A percentile compares a stretch with the other conserved stretches of the same genome.
Conservation (phyloP, 1,139 yeast genomes). For the Lodderomyces pseudojiufengensis region DNA sequence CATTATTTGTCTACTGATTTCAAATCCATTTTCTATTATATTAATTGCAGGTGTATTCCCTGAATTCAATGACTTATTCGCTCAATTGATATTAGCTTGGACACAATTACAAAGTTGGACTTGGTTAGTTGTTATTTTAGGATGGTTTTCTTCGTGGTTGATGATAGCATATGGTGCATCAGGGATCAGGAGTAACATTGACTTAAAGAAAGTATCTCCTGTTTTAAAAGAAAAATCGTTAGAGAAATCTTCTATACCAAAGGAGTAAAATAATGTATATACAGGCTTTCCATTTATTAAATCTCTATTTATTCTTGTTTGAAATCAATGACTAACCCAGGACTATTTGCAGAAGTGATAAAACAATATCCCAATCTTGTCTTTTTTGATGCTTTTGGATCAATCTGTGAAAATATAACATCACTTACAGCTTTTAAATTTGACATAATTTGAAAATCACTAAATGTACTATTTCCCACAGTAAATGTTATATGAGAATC, state of each 20-base stretch:
- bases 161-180: conserved; percentile 34
- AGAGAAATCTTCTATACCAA: too few species aligned
- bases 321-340: conserved; percentile 14
- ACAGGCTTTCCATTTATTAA: background rate
- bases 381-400: conserved; percentile 11
- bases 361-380: conserved; percentile 12
- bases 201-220: too few species aligned
- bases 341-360: conserved; percentile 11
- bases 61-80: conserved; percentile 31
- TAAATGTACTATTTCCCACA: conserved; percentile 74
- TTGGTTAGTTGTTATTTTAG: conserved; percentile 68
- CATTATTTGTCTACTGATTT: conserved; percentile 33
- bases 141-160: conserved; percentile 86
- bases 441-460: conserved; percentile 69
- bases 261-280: conserved; percentile 2
- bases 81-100: conserved; percentile 62
- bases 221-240: conserved; percentile 3
- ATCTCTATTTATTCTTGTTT: conserved; percentile 5
- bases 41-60: conserved; percentile 17
- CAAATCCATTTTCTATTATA: conserved; percentile 50
- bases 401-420: conserved; percentile 45
- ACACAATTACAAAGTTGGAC: conserved; percentile 77
- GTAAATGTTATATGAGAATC: conserved; percentile 60
- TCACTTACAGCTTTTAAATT: conserved; percentile 70
- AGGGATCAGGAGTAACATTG: too few species aligned